Conservation (phyloP, 345 rosid species). For the Clausena lansium region DNA sequence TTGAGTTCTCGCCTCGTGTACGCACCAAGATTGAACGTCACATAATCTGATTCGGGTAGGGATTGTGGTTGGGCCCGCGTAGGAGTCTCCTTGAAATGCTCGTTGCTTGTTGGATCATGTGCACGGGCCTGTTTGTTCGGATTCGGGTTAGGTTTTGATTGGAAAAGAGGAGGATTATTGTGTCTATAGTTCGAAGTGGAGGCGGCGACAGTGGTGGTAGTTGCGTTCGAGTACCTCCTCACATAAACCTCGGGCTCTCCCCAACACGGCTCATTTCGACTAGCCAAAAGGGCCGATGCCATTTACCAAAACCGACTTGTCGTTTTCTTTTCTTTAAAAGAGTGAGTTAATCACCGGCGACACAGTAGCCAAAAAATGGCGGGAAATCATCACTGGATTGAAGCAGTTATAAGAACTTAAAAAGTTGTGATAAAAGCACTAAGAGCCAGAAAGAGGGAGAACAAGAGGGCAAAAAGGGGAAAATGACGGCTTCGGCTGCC, state of each 20-base stretch:
- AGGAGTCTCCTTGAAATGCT: slow-evolving; percentile 13
- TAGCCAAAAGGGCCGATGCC: slow-evolving; percentile 41
- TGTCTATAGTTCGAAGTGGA: not conserved
- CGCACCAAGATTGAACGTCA: slow-evolving; percentile 25
- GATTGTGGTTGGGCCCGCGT: not conserved
- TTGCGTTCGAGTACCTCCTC: slow-evolving; percentile 30
- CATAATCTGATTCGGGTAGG: slow-evolving; percentile 5
- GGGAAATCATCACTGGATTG: not conserved
- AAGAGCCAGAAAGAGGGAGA: not conserved
- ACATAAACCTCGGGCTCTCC: slow-evolving; percentile 33
- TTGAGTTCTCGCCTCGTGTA: slow-evolving; percentile 31
- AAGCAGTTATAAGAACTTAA: not conserved
- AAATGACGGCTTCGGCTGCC: slow-evolving; percentile 15
- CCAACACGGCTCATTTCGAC: slow-evolving; percentile 42
- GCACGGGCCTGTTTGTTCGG: slow-evolving; percentile 15
- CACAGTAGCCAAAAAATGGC: not conserved
- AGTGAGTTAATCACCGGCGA: slow-evolving; percentile 11
- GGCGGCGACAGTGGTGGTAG: slow-evolving; percentile 10
- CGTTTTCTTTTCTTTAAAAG: not conserved
- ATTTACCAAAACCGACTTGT: slow-evolving; percentile 11
- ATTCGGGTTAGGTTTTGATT: slow-evolving; percentile 16
- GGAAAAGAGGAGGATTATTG: slow-evolving; percentile 4
- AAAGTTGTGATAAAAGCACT: not conserved
- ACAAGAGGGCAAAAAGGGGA: not conserved
- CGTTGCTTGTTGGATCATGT: slow-evolving; percentile 12